Percentiles rank a stretch among this genome's conserved stretches.
Conservation (phyloP, 2,329 filamentous ascomycete genomes). For the Alternaria sp. region DNA sequence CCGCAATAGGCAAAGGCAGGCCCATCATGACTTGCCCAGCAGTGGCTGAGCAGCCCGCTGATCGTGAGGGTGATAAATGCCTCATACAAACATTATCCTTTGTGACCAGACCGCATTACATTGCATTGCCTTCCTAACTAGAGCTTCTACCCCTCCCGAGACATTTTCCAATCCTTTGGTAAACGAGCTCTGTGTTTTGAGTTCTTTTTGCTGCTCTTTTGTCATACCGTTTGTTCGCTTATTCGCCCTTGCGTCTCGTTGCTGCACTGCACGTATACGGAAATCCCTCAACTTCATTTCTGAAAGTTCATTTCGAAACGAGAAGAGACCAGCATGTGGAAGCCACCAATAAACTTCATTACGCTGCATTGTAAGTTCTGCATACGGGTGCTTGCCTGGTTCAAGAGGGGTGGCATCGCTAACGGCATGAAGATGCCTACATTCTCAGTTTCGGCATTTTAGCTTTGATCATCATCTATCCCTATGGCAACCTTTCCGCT, state of each 20-base stretch:
- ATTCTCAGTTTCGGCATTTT: slow-evolving; percentile 77
- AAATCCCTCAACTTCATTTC: slow-evolving; percentile 7
- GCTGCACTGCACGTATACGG: not conserved
- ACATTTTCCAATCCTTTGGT: not conserved
- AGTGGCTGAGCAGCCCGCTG: slow-evolving; percentile 9
- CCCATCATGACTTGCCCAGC: not conserved
- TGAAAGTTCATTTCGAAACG: not conserved
- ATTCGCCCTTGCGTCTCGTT: not conserved
- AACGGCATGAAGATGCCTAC: slow-evolving; percentile 70
- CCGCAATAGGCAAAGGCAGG: slow-evolving; percentile 1
- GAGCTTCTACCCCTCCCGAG: not conserved
- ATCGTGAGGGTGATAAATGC: slow-evolving; percentile 6
- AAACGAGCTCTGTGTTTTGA: not conserved
- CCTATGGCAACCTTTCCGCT: slow-evolving; percentile 71
- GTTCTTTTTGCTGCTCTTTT: not conserved
- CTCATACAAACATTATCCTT: slow-evolving; percentile 1
- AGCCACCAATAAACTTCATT: slow-evolving; percentile 71
- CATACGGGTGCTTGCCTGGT: not conserved
- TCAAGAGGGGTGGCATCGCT: no score
- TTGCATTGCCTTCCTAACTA: not conserved
- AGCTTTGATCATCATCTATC: slow-evolving; percentile 81
- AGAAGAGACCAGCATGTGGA: slow-evolving; percentile 12
- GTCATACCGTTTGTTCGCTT: not conserved
- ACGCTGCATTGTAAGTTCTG: slow-evolving; percentile 73
- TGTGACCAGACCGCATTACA: not conserved